Evolutionary conservation across 2,329 filamentous ascomycete genomes (phyloP).

Genomic region (Trichophyton mentagrophytes): DNA sequence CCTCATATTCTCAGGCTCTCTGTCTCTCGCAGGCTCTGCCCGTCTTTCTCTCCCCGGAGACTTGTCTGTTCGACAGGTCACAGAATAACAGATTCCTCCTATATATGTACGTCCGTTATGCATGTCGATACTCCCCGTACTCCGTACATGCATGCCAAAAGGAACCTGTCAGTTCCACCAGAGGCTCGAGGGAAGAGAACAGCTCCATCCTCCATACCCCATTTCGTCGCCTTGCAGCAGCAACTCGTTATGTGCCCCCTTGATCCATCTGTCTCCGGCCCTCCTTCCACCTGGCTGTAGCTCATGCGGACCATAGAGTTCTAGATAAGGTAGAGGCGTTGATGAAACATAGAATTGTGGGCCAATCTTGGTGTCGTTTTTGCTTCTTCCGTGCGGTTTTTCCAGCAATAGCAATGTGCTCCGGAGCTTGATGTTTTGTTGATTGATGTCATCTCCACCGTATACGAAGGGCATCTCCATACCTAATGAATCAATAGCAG

Average conservation of each 20-base stretch:
- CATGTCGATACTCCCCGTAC: neutral
- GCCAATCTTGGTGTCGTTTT: neutral
- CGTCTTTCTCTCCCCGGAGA: neutral
- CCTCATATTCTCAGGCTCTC: neutral
- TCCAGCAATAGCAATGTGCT: neutral
- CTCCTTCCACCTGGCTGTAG: neutral
- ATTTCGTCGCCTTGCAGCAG: neutral
- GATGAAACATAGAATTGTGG: neutral
- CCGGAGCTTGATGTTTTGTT: neutral
- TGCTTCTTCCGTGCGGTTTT: neutral
- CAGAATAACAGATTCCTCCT: neutral
- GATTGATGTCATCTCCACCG: neutral
- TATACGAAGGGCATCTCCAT: neutral
- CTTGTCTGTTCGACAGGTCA: neutral
- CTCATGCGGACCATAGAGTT: neutral
- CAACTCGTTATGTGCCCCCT: neutral
- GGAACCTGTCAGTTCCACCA: neutral
- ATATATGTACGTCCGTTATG: neutral
- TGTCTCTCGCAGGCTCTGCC: neutral
- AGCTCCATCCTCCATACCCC: neutral
- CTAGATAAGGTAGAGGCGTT: neutral
- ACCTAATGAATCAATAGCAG: too few species aligned
- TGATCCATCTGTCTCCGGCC: neutral
- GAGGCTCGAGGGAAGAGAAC: neutral
- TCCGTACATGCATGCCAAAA: neutral